Conservation (phyloP, 108 stramenopile species). For the Parietichytrium sp. region DNA sequence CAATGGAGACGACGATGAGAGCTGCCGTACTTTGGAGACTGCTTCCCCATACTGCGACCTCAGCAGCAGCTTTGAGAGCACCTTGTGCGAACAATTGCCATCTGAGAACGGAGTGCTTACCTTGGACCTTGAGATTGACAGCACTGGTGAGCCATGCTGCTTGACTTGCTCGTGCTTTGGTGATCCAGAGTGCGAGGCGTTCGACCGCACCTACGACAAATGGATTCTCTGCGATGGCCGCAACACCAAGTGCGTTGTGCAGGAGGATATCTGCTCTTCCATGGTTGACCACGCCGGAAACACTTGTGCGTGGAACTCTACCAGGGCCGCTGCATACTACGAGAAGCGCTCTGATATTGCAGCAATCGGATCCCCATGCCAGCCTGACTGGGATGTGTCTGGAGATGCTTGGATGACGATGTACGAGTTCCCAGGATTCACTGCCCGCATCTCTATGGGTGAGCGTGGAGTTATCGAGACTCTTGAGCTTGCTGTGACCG, state of each 20-base stretch:
- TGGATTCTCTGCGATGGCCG: conserved; percentile 3
- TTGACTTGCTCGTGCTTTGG: background rate
- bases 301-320: conserved; percentile 3
- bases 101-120: no score
- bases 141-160: conserved; percentile 14
- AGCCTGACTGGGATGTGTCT: background rate
- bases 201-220: background rate
- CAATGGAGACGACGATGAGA: no score
- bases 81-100: no score
- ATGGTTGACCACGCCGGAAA: conserved; percentile 33
- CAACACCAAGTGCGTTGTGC: conserved; percentile 7
- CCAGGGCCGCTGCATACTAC: no score
- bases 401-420: background rate
- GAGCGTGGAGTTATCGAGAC: background rate
- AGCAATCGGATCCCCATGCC: background rate
- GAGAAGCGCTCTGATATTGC: no score
- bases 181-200: conserved; percentile 1
- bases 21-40: conserved; percentile 25
- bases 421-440: background rate
- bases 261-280: background rate
- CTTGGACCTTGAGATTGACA: background rate
- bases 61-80: background rate
- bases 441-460: background rate
- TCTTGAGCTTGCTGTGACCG: background rate
- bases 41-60: background rate